Evolutionary conservation across 352 stramenopile genomes (phyloP).

Genomic region (Phytophthora rubi): DNA sequence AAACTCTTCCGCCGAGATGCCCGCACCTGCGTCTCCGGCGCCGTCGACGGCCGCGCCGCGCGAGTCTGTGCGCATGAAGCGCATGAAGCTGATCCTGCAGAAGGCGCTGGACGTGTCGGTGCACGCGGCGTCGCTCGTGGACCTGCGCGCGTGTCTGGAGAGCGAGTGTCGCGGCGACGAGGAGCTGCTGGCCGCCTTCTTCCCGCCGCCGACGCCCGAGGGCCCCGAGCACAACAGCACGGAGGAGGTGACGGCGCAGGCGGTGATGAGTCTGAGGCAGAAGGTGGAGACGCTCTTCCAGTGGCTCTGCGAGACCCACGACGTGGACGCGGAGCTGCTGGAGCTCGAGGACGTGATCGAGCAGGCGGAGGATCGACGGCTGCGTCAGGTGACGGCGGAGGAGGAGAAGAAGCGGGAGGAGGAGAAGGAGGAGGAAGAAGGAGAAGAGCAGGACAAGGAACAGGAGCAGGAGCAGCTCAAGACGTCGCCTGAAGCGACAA

Average conservation of each 20-base stretch:
- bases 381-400: constrained; percentile 41
- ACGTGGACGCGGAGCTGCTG: constrained; percentile 55
- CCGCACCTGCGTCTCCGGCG: constrained; percentile 22
- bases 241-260: constrained; percentile 57
- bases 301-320: constrained; percentile 54
- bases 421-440: constrained; percentile 10
- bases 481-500: constrained; percentile 43
- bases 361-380: constrained; percentile 45
- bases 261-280: constrained; percentile 58
- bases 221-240: constrained; percentile 35
- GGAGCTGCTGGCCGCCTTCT: constrained; percentile 60
- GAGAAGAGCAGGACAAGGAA: not conserved
- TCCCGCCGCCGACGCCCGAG: constrained; percentile 32
- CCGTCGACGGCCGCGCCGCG: constrained; percentile 15
- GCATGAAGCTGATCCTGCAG: constrained; percentile 68
- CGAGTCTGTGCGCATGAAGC: constrained; percentile 49
- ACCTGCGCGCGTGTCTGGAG: constrained; percentile 60
- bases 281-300: constrained; percentile 66
- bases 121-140: constrained; percentile 49
- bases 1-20: constrained; percentile 17
- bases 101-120: constrained; percentile 74
- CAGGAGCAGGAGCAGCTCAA: constrained; percentile 10
- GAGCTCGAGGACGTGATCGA: constrained; percentile 57
- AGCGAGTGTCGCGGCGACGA: constrained; percentile 55
- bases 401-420: constrained; percentile 27